These are phyloP conservation scores for Ceraceosorus guamensis DNA, from an alignment of 1,284 basidiomycete genomes.

Conservation along the genomic window DNA sequence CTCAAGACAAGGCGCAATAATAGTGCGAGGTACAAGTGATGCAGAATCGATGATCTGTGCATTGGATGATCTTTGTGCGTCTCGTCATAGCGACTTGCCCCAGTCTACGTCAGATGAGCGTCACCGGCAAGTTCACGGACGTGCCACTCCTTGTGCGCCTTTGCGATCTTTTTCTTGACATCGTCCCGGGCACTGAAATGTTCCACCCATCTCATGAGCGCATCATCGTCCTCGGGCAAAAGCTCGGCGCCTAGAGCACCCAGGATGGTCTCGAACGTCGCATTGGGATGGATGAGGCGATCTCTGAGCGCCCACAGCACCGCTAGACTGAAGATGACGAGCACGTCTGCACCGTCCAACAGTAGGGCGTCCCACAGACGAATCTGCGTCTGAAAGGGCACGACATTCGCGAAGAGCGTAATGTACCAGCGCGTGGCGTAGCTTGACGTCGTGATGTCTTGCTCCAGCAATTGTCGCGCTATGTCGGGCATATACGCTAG, in stretches of 20 bases:
- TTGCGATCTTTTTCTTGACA: background rate
- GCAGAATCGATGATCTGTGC: too few species aligned
- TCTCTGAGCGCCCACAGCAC: conserved; percentile 83
- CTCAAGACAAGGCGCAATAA: too few species aligned
- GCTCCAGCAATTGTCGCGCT: conserved; percentile 49
- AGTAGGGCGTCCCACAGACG: conserved; percentile 90
- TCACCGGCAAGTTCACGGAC: background rate
- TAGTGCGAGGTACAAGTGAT: too few species aligned
- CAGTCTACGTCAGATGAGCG: background rate
- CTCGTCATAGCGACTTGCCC: too few species aligned
- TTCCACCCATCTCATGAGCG: conserved; percentile 34
- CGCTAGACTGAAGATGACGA: conserved; percentile 73
- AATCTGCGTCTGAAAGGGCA: conserved; percentile 92
- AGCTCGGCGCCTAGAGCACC: conserved; percentile 31
- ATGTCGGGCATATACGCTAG: conserved; percentile 79
- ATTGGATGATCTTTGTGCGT: too few species aligned
- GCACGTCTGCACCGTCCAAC: conserved; percentile 79
- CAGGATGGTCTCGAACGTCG: conserved; percentile 30
- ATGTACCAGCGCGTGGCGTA: conserved; percentile 99
- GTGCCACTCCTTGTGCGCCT: conserved; percentile 1
- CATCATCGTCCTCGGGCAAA: conserved; percentile 39
- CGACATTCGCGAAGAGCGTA: conserved; percentile 77
- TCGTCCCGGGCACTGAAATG: conserved; percentile 4
- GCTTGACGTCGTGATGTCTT: conserved; percentile 82
- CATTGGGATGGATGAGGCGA: conserved; percentile 39